Evolutionary conservation across 1,284 basidiomycete species (phyloP).

Genomic region (Trametes versicolor): DNA sequence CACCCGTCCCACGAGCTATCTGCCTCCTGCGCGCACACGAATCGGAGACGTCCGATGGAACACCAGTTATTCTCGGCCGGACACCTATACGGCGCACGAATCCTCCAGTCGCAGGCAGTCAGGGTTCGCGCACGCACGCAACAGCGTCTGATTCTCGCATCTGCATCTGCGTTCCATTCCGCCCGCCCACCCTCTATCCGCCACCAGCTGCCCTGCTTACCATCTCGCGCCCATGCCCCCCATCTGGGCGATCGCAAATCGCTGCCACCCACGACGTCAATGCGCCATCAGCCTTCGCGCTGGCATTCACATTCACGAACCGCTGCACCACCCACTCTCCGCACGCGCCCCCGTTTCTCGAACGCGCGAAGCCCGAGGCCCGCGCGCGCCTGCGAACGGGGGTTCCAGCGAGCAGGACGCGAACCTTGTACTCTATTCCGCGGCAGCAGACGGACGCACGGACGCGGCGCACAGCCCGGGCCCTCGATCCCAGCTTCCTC

Average conservation of each 20-base stretch:
- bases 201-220: neutral
- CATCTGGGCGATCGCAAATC: slow-evolving; percentile 15
- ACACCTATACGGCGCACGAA: neutral
- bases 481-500: neutral
- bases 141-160: slow-evolving; percentile 29
- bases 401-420: slow-evolving; percentile 3
- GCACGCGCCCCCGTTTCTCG: slow-evolving; percentile 17
- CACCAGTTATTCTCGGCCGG: neutral
- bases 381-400: slow-evolving; percentile 10
- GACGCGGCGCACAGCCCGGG: neutral
- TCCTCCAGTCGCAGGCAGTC: neutral
- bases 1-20: slow-evolving; percentile 15
- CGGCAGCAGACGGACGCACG: slow-evolving; percentile 12
- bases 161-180: slow-evolving; percentile 11
- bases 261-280: slow-evolving; percentile 15
- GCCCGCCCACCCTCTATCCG: slow-evolving; percentile 9
- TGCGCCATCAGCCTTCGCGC: slow-evolving; percentile 7
- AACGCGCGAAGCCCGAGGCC: slow-evolving; percentile 5
- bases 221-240: slow-evolving; percentile 6
- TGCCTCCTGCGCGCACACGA: slow-evolving; percentile 7
- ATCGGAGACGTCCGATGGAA: neutral
- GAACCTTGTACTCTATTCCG: slow-evolving; percentile 31
- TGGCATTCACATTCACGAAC: slow-evolving; percentile 3
- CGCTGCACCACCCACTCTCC: slow-evolving; percentile 9
- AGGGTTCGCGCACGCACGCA: slow-evolving; percentile 25